These are phyloP conservation scores for Lophiostoma macrostomum DNA, from an alignment of 495 filamentous ascomycete genomes.

Conservation along the genomic window DNA sequence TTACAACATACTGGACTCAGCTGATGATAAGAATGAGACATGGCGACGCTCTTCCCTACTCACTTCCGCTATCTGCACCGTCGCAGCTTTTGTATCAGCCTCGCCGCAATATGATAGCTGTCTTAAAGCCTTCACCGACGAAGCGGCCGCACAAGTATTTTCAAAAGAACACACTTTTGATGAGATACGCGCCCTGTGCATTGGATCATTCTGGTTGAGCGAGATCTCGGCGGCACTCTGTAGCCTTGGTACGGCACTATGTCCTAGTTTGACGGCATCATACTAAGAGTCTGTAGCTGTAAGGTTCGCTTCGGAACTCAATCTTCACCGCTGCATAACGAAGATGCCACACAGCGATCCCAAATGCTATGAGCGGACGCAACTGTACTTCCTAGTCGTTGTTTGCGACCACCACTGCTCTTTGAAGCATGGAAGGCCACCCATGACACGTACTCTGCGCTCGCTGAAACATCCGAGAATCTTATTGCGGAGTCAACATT, in stretches of 20 bases:
- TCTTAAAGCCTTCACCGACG: too few species aligned
- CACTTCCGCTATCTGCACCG: too few species aligned
- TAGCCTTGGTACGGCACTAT: too few species aligned
- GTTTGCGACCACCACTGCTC: slow-evolving; percentile 45
- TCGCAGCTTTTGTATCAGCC: too few species aligned
- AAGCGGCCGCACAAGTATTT: too few species aligned
- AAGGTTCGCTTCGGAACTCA: slow-evolving; percentile 36
- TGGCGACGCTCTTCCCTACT: too few species aligned
- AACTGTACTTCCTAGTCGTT: slow-evolving; percentile 42
- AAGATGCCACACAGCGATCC: neutral
- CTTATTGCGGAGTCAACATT: too few species aligned
- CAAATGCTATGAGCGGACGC: neutral
- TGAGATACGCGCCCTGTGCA: slow-evolving; percentile 40
- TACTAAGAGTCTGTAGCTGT: too few species aligned
- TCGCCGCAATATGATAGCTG: too few species aligned
- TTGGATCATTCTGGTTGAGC: slow-evolving; percentile 44
- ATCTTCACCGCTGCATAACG: slow-evolving; percentile 32
- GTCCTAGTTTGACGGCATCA: too few species aligned
- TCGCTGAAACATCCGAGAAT: slow-evolving; percentile 33
- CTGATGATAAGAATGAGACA: too few species aligned
- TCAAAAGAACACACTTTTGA: slow-evolving; percentile 33
- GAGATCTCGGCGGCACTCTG: slow-evolving; percentile 39
- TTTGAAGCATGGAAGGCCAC: slow-evolving; percentile 39
- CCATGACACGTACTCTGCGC: slow-evolving; percentile 40
- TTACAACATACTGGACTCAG: too few species aligned